Evolutionary conservation across 2,329 filamentous ascomycete genomes (phyloP).

Genomic region (Leptographium lundbergii): DNA sequence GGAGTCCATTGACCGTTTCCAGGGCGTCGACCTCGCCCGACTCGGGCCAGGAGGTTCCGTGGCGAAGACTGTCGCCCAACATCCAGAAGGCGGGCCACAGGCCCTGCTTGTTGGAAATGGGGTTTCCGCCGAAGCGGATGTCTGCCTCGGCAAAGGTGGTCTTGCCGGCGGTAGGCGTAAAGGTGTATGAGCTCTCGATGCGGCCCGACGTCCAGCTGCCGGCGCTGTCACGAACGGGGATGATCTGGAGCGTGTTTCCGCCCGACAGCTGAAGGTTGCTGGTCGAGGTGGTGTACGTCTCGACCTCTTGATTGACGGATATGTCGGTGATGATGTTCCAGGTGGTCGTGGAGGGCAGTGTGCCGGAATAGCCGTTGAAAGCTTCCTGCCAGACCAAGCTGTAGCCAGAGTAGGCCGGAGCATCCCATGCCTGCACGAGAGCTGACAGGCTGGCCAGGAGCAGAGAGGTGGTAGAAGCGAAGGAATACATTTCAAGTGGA

Average conservation of each 20-base stretch:
- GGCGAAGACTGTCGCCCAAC: constrained; percentile 34
- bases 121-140: constrained; percentile 33
- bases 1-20: constrained; percentile 39
- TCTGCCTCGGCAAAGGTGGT: constrained; percentile 32
- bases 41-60: constrained; percentile 35
- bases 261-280: constrained; percentile 38
- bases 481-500: not conserved
- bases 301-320: constrained; percentile 45
- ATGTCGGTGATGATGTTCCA: constrained; percentile 41
- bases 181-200: constrained; percentile 35
- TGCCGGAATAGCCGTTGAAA: constrained; percentile 26
- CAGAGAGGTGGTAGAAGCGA: not conserved
- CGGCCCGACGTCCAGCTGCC: constrained; percentile 41
- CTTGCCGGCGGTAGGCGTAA: constrained; percentile 32
- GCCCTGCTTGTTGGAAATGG: constrained; percentile 31
- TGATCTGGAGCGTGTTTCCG: constrained; percentile 35
- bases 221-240: constrained; percentile 29
- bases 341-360: constrained; percentile 19
- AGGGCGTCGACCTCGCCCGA: constrained; percentile 46
- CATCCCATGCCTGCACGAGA: constrained; percentile 21
- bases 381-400: constrained; percentile 28
- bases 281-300: constrained; percentile 33
- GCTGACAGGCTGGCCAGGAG: constrained; percentile 12
- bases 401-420: constrained; percentile 28
- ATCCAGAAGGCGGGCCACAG: constrained; percentile 49